Conservation (phyloP, 441 rosid species). For the Jatropha podagrica region DNA sequence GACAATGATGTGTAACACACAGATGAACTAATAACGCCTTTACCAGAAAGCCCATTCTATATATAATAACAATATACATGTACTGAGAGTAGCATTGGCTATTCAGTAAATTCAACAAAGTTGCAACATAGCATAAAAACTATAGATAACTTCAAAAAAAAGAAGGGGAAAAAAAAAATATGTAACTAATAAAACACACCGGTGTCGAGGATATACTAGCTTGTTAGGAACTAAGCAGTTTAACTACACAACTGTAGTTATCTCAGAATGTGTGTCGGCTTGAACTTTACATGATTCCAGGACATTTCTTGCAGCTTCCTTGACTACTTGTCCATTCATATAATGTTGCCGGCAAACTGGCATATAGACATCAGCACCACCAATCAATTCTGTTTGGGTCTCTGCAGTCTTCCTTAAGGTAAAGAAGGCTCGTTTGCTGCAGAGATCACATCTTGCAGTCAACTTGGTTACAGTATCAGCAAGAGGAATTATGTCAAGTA, state of each 20-base stretch:
- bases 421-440: constrained; percentile 73
- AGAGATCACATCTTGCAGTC: constrained; percentile 76
- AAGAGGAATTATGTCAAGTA: constrained; percentile 75
- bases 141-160: not conserved
- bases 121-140: not conserved
- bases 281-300: constrained; percentile 34
- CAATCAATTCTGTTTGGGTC: constrained; percentile 65
- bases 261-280: constrained; percentile 25
- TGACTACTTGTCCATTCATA: constrained; percentile 42
- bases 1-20: too few relatives aligned
- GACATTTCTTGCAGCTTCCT: constrained; percentile 37
- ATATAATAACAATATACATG: not conserved
- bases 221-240: not conserved
- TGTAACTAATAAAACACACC: not conserved
- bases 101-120: too few relatives aligned
- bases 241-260: constrained; percentile 26
- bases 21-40: too few relatives aligned
- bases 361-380: constrained; percentile 84
- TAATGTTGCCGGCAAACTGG: constrained; percentile 90
- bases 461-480: constrained; percentile 80
- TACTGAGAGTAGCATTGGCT: not conserved
- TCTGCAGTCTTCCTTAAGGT: constrained; percentile 73
- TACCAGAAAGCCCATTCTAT: not conserved
- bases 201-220: not conserved
- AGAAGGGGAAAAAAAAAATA: not conserved